Base-by-base conservation (phyloP, 345 rosid species). In the Cardamine occulta region DNA sequence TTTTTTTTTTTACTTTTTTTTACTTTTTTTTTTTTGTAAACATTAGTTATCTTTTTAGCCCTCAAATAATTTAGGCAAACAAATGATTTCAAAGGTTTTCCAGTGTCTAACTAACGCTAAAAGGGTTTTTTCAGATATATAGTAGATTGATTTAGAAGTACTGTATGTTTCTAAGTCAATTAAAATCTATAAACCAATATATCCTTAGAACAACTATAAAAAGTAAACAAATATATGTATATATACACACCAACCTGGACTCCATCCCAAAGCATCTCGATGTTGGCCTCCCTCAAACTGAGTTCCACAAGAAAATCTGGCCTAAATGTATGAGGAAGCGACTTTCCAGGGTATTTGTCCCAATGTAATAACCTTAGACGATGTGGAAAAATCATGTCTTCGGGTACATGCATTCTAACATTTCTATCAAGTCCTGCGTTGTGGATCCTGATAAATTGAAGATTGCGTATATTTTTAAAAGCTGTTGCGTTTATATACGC, bases 301-400 rank as follows among this genome's bases (percentile, higher is more conserved):
- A 80, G 73, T 23, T 71, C 74, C 13, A 80, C 79, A 8, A 70
- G 70, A 12, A 67, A n/a, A 5, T 80, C 66, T 0, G 61, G 68
- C 1, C 5, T 3, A 40, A 75, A 37, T 3, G 31, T 58, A 55
- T 1, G 49, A 45, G 49, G 49, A 45, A 45, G 49, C 4, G 0
- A 15, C 19, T 45, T 45, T 15, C 18, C 18, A 15, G 49, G 49
- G 5, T 45, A 45, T 6, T 0, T 8, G 0, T 15, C 49, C 19
- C 49, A 45, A 45, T 15, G 8, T 6, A 45, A n/a, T 45, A 45
- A 45, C 18, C 8, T 45, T 45, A 45, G 49, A n/a, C 49, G 18
- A 5, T 15, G 49, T 5, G 49, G 49, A 12, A 45, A 15, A 14
- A 15, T 1, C 49, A 45, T 45, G 49, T 45, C 18, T 7, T 45